A percentile compares a stretch with the other conserved stretches of the same genome.
Evolutionary conservation across 257 asterid species (phyloP).

Genomic region (Forsythia viridissima): DNA sequence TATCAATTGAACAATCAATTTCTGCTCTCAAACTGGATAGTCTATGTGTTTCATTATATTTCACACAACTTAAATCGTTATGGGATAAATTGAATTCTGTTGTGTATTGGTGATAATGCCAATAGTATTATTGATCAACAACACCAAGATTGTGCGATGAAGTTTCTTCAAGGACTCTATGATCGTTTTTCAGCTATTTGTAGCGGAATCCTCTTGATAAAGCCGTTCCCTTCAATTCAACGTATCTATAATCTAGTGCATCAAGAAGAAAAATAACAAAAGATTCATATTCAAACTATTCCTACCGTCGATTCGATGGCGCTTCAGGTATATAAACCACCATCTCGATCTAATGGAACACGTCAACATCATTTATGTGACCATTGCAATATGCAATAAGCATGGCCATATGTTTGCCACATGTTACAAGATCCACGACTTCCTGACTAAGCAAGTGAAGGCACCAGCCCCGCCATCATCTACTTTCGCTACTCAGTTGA

Average conservation of each 20-base stretch:
- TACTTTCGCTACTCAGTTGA: too few relatives aligned
- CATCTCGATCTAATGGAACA: too few relatives aligned
- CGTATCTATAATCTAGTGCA: too few relatives aligned
- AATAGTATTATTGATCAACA: neutral
- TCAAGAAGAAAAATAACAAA: neutral
- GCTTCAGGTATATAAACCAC: too few relatives aligned
- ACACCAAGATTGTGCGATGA: neutral
- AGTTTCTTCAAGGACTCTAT: neutral
- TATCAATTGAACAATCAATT: slow-evolving; percentile 13
- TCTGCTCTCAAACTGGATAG: neutral
- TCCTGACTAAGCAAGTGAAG: too few relatives aligned
- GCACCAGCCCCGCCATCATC: too few relatives aligned
- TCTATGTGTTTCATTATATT: neutral
- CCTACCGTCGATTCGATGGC: too few relatives aligned
- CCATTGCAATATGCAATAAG: too few relatives aligned
- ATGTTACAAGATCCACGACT: too few relatives aligned
- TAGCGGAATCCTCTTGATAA: neutral
- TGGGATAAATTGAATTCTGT: slow-evolving; percentile 15
- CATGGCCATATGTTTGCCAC: too few relatives aligned
- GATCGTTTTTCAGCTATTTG: neutral
- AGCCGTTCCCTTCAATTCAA: neutral
- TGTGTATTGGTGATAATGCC: neutral
- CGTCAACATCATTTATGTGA: too few relatives aligned
- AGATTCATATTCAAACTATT: neutral
- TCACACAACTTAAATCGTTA: slow-evolving; percentile 8